phyloP scores from a whole-genome alignment of 2,329 filamentous ascomycete species.

The Fusarium gaditjirri region DNA sequence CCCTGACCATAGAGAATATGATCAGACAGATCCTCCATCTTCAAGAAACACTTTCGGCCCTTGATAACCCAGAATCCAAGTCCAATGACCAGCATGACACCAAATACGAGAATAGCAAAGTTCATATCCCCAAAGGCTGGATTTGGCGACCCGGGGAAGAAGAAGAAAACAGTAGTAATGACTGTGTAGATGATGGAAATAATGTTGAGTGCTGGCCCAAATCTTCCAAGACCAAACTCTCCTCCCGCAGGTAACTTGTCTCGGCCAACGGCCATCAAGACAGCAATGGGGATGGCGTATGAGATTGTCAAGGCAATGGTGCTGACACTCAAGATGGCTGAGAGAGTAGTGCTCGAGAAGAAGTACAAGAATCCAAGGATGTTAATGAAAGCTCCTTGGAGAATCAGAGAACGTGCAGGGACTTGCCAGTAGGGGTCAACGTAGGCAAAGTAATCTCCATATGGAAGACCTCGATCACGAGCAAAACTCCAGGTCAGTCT shows the following conservation, averaged over 20 bases:
- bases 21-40: conserved; percentile 41
- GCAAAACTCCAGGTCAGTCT: conserved; percentile 65
- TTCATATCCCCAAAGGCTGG: conserved; percentile 63
- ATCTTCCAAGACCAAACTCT: conserved; percentile 57
- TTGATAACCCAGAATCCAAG: conserved; percentile 61
- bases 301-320: conserved; percentile 67
- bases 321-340: conserved; percentile 64
- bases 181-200: conserved; percentile 61
- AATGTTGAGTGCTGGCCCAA: conserved; percentile 55
- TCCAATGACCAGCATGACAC: conserved; percentile 61
- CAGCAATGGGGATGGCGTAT: conserved; percentile 59
- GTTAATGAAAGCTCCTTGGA: conserved; percentile 55
- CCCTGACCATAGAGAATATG: conserved; percentile 18
- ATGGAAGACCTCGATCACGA: conserved; percentile 60
- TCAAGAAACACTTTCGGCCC: conserved; percentile 52
- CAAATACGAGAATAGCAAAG: conserved; percentile 66
- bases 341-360: conserved; percentile 63
- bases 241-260: conserved; percentile 58
- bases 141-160: conserved; percentile 59
- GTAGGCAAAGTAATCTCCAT: conserved; percentile 56
- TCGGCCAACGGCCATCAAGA: conserved; percentile 60
- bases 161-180: conserved; percentile 65
- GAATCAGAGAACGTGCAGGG: conserved; percentile 62
- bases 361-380: conserved; percentile 64
- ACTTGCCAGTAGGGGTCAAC: conserved; percentile 61